Conservation (phyloP, 108 stramenopile species). For the Bacterosira constricta region DNA sequence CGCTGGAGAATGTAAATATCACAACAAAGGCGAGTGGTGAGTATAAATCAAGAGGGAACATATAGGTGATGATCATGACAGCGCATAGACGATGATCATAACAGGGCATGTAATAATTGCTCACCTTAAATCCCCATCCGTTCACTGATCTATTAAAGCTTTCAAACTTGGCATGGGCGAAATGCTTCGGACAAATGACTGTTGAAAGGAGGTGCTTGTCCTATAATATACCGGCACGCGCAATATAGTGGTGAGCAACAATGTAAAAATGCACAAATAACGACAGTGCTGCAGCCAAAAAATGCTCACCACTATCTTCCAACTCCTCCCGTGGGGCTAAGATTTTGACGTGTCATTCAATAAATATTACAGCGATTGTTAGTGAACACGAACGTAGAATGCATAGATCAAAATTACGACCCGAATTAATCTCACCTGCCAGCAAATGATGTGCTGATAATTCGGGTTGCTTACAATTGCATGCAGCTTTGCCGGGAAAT, state of each 20-base stretch:
- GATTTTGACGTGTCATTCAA: not conserved
- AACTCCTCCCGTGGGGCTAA: conserved; percentile 39
- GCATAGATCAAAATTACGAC: no score
- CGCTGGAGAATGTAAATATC: conserved; percentile 3
- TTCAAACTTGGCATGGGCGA: conserved; percentile 36
- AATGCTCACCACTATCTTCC: conserved; percentile 24
- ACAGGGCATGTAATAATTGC: not conserved
- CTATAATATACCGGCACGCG: not conserved
- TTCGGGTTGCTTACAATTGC: conserved; percentile 24
- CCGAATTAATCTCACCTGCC: conserved; percentile 17
- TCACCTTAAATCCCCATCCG: conserved; percentile 53
- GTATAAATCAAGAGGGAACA: not conserved
- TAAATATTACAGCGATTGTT: not conserved
- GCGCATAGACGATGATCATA: no score
- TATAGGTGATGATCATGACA: not conserved
- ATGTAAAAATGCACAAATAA: not conserved
- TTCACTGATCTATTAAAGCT: conserved; percentile 45
- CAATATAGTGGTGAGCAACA: not conserved
- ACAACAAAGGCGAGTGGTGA: not conserved
- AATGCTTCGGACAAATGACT: conserved; percentile 41
- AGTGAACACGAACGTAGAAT: not conserved
- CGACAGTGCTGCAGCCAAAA: not conserved
- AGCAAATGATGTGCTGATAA: conserved; percentile 28
- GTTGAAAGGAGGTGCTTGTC: conserved; percentile 23
- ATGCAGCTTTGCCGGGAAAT: conserved; percentile 46